phyloP scores from a whole-genome alignment of 352 stramenopile genomes.

The Globisporangium cederbergense region DNA sequence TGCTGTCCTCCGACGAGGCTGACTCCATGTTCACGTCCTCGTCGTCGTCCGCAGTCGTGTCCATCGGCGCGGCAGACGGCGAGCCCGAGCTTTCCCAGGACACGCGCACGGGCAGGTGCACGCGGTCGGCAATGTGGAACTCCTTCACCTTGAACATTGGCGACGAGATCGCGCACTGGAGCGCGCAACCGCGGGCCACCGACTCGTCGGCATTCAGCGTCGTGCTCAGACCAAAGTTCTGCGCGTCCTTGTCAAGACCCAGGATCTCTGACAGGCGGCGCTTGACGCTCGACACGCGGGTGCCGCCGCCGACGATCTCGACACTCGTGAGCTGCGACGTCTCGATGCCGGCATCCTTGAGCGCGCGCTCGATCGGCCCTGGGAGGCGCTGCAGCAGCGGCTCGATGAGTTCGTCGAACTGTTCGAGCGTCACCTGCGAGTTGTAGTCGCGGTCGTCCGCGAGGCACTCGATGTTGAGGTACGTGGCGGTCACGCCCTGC shows the following conservation, averaged over 20 bases:
- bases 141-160: constrained; percentile 97
- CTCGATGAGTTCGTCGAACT: constrained; percentile 94
- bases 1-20: constrained; percentile 46
- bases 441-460: constrained; percentile 97
- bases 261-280: constrained; percentile 89
- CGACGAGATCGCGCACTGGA: constrained; percentile 98
- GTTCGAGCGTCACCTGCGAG: constrained; percentile 90
- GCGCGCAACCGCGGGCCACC: constrained; percentile 94
- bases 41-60: constrained; percentile 73
- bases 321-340: constrained; percentile 89
- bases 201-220: constrained; percentile 99
- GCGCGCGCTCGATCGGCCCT: constrained; percentile 77
- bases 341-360: constrained; percentile 88
- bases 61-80: constrained; percentile 32
- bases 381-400: constrained; percentile 85
- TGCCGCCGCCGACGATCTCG: constrained; percentile 96
- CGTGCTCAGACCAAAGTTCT: constrained; percentile 97
- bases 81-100: constrained; percentile 86
- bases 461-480: constrained; percentile 98
- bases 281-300: constrained; percentile 96
- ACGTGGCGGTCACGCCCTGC: constrained; percentile 94
- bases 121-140: constrained; percentile 84
- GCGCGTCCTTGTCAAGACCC: constrained; percentile 88
- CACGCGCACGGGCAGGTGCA: constrained; percentile 93
- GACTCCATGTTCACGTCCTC: constrained; percentile 86